phyloP scores from a whole-genome alignment of 148 eudicot genomes.

The Cornus florida region DNA sequence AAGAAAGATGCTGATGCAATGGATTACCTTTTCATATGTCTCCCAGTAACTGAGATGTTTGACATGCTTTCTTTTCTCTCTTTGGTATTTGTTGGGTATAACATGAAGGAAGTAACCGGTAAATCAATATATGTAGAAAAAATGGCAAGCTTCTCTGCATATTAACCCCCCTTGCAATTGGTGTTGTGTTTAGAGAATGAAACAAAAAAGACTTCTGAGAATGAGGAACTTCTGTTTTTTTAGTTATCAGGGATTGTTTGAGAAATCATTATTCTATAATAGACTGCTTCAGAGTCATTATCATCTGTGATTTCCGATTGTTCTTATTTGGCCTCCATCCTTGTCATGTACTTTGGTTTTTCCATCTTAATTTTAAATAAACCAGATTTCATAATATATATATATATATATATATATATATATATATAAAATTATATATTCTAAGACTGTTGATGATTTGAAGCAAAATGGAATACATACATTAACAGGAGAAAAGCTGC shows the following conservation, averaged over 20 bases:
- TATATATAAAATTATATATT: too few relatives aligned
- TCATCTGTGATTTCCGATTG: background rate
- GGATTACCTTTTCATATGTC: background rate
- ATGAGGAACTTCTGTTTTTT: background rate
- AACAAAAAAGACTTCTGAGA: background rate
- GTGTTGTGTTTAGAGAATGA: background rate
- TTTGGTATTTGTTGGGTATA: too few relatives aligned
- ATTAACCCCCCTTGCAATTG: too few relatives aligned
- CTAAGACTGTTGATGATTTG: background rate
- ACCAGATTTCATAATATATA: background rate
- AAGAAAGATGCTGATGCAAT: background rate
- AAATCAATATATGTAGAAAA: too few relatives aligned
- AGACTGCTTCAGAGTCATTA: too few relatives aligned
- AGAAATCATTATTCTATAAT: background rate
- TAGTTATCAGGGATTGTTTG: background rate
- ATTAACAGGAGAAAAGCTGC: slow-evolving; percentile 65
- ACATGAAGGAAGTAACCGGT: too few relatives aligned
- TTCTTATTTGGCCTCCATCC: background rate
- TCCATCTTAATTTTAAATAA: background rate
- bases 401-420: background rate
- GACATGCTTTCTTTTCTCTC: too few relatives aligned
- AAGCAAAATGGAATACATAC: slow-evolving; percentile 39
- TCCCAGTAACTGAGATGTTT: background rate
- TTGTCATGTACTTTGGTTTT: background rate
- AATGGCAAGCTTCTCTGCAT: too few relatives aligned